Conservation (phyloP, 768 basidiomycete species). For the Boletus bicolor region DNA sequence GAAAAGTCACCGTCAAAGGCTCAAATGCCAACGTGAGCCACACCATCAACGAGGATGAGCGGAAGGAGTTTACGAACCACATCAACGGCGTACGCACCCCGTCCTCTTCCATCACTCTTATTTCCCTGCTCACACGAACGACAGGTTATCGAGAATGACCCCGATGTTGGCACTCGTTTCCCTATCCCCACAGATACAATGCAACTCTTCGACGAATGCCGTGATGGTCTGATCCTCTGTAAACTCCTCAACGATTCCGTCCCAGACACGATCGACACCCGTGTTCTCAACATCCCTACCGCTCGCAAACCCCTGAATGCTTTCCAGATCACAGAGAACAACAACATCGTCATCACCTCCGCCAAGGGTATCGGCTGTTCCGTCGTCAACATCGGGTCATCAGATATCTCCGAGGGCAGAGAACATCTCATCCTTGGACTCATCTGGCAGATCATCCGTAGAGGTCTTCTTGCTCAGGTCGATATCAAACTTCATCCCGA, state of each 20-base stretch:
- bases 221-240: slow-evolving; percentile 93
- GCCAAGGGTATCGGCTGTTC: slow-evolving; percentile 98
- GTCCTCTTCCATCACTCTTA: neutral
- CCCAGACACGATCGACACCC: slow-evolving; percentile 97
- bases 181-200: slow-evolving; percentile 96
- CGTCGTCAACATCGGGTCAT: slow-evolving; percentile 96
- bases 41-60: slow-evolving; percentile 96
- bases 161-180: slow-evolving; percentile 75
- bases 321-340: slow-evolving; percentile 99
- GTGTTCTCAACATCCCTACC: slow-evolving; percentile 91
- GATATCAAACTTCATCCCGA: slow-evolving; percentile 99
- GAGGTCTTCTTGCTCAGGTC: slow-evolving; percentile 89
- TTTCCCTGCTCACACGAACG: slow-evolving; percentile 6
- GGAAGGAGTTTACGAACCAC: slow-evolving; percentile 95
- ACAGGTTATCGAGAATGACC: slow-evolving; percentile 88
- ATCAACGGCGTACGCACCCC: slow-evolving; percentile 80
- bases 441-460: slow-evolving; percentile 98
- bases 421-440: slow-evolving; percentile 97
- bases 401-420: slow-evolving; percentile 86
- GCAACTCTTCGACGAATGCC: slow-evolving; percentile 97
- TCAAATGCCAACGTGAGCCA: slow-evolving; percentile 95
- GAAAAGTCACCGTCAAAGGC: slow-evolving; percentile 92
- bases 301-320: slow-evolving; percentile 85
- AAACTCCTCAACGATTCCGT: slow-evolving; percentile 99
- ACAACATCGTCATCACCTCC: slow-evolving; percentile 98